phyloP scores from a whole-genome alignment of 2,329 filamentous ascomycete genomes.

The Pyrenophora tritici-repentis region DNA sequence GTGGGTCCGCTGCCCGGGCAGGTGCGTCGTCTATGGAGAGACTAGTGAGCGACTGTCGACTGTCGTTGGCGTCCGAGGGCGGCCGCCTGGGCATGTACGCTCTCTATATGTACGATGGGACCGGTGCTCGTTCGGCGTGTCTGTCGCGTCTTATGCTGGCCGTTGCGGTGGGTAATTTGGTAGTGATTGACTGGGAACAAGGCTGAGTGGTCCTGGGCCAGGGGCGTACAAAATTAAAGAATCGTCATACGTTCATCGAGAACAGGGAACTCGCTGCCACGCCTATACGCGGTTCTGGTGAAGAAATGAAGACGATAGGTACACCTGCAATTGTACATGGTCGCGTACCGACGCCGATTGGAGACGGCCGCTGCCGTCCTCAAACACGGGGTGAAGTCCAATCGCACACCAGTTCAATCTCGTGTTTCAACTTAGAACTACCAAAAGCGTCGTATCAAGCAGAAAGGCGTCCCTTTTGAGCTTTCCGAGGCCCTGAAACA shows the following conservation, averaged over 20 bases:
- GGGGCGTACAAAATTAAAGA: constrained; percentile 27
- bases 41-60: constrained; percentile 28
- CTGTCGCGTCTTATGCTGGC: constrained; percentile 10
- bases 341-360: constrained; percentile 26
- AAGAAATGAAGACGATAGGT: constrained; percentile 17
- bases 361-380: constrained; percentile 24
- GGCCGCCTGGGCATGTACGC: constrained; percentile 6
- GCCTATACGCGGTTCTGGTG: constrained; percentile 10
- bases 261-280: constrained; percentile 5
- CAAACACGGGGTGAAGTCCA: constrained; percentile 22
- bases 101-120: neutral
- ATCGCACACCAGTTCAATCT: constrained; percentile 14
- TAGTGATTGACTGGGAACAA: constrained; percentile 5
- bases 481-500: constrained; percentile 18
- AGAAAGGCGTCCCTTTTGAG: constrained; percentile 19
- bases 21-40: constrained; percentile 19
- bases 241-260: constrained; percentile 13
- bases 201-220: constrained; percentile 28
- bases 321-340: constrained; percentile 1
- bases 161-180: constrained; percentile 9
- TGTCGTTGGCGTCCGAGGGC: constrained; percentile 29
- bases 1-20: constrained; percentile 17
- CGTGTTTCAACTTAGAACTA: constrained; percentile 19
- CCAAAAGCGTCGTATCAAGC: constrained; percentile 12
- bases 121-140: constrained; percentile 17